phyloP scores from a whole-genome alignment of 2,329 filamentous ascomycete species.

The Colletotrichum sp. region DNA sequence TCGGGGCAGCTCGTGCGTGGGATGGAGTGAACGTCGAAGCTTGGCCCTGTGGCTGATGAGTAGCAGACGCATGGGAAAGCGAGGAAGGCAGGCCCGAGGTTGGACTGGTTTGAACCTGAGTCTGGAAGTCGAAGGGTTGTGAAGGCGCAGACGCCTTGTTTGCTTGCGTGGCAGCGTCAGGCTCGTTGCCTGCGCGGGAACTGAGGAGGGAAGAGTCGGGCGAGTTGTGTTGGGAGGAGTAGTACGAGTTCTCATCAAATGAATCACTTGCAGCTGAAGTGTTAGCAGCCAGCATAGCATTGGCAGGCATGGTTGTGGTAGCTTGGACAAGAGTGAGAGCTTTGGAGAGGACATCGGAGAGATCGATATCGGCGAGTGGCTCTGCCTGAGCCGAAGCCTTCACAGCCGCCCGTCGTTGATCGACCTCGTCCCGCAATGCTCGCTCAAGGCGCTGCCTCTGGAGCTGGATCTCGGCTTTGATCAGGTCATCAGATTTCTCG shows the following conservation, averaged over 20 bases:
- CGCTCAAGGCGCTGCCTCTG: slow-evolving; percentile 85
- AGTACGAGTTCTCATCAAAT: slow-evolving; percentile 93
- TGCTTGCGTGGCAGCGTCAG: slow-evolving; percentile 36
- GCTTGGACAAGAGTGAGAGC: slow-evolving; percentile 75
- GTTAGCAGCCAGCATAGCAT: slow-evolving; percentile 57
- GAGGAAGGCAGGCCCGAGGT: background rate
- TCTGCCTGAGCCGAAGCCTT: slow-evolving; percentile 52
- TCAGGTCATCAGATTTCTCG: slow-evolving; percentile 84
- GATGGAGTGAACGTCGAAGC: slow-evolving; percentile 8
- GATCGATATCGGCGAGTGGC: slow-evolving; percentile 68
- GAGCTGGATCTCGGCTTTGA: slow-evolving; percentile 80
- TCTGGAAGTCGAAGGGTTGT: background rate
- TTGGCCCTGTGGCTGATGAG: slow-evolving; percentile 24
- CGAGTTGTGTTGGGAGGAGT: slow-evolving; percentile 92
- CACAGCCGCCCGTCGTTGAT: slow-evolving; percentile 58
- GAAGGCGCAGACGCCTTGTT: slow-evolving; percentile 21
- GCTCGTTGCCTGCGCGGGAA: slow-evolving; percentile 52
- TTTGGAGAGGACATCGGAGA: slow-evolving; percentile 74
- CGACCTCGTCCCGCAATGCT: slow-evolving; percentile 76
- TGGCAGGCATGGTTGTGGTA: slow-evolving; percentile 63
- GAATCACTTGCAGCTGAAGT: slow-evolving; percentile 75
- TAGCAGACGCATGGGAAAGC: slow-evolving; percentile 15
- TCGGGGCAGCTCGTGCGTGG: background rate
- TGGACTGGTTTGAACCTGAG: background rate
- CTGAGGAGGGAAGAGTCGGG: slow-evolving; percentile 55